Evolutionary conservation across 1,284 basidiomycete species (phyloP).

Genomic region (Pseudozyma thailandica): DNA sequence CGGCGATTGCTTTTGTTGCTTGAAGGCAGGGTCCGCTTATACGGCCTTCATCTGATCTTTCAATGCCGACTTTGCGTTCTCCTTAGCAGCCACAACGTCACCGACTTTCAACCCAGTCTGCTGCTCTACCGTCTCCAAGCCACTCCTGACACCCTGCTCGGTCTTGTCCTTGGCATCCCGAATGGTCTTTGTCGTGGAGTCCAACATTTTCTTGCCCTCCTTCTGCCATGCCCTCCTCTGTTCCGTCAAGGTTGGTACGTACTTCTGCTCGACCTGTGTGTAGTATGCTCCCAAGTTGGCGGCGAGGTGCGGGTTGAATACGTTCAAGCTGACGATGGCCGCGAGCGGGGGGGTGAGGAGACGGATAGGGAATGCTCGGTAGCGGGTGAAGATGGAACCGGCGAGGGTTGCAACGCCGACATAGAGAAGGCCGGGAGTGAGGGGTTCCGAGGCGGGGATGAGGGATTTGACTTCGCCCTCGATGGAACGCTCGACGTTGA

Average conservation of each 20-base stretch:
- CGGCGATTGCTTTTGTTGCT: not conserved
- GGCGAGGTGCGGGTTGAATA: constrained; percentile 66
- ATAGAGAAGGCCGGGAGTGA: constrained; percentile 77
- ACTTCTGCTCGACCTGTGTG: constrained; percentile 44
- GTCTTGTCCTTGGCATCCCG: constrained; percentile 39
- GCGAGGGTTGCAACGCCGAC: constrained; percentile 87
- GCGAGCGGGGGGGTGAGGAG: constrained; percentile 62
- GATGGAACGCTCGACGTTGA: constrained; percentile 59
- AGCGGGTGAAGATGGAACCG: constrained; percentile 84
- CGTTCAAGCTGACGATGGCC: constrained; percentile 56
- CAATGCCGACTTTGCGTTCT: constrained; percentile 27
- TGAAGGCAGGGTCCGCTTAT: not conserved
- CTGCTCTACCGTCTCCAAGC: constrained; percentile 55
- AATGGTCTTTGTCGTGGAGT: constrained; percentile 31
- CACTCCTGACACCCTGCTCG: constrained; percentile 27
- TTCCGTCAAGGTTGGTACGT: constrained; percentile 46
- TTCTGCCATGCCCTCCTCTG: constrained; percentile 31
- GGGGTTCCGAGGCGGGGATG: constrained; percentile 79
- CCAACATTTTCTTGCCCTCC: constrained; percentile 5
- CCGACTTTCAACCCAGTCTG: constrained; percentile 55
- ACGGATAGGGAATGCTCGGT: constrained; percentile 71
- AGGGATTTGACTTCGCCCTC: constrained; percentile 79
- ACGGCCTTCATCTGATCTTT: constrained; percentile 50
- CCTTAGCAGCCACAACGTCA: constrained; percentile 30
- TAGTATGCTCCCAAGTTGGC: constrained; percentile 59